Conservation (phyloP, 345 rosid species). For the Carallia brachiata region DNA sequence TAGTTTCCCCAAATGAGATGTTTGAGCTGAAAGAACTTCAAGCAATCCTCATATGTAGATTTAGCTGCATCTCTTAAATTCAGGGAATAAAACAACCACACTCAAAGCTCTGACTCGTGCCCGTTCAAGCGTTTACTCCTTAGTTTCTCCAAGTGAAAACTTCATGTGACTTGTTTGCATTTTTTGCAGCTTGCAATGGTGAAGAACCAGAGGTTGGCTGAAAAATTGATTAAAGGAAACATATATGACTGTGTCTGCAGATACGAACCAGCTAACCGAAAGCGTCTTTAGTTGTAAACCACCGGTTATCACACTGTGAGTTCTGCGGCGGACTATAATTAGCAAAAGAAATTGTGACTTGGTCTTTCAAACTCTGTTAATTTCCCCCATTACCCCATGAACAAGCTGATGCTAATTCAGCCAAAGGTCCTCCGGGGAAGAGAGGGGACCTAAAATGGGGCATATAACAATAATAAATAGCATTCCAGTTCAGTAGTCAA, state of each 20-base stretch:
- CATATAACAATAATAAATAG: no score
- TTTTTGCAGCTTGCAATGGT: slow-evolving; percentile 94
- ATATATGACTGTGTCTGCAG: slow-evolving; percentile 93
- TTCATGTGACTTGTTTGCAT: neutral
- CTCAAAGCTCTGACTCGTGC: neutral
- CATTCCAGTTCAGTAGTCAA: no score
- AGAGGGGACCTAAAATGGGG: no score
- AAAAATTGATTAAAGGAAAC: slow-evolving; percentile 75
- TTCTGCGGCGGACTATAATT: neutral
- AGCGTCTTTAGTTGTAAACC: neutral
- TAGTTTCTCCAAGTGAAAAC: neutral
- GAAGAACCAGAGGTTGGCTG: slow-evolving; percentile 96
- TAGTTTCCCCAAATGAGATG: neutral
- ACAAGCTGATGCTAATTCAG: neutral
- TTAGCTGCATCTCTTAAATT: neutral
- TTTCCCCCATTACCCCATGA: no score
- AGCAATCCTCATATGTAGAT: neutral
- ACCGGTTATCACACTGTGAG: no score
- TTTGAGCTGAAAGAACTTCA: neutral
- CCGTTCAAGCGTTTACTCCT: neutral
- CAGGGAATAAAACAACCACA: neutral
- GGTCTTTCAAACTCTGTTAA: no score
- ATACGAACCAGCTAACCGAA: slow-evolving; percentile 57
- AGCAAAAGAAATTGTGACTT: neutral
- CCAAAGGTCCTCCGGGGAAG: neutral